These are phyloP conservation scores for Penicillium ochrochloron DNA, from an alignment of 495 filamentous ascomycete species.

Conservation along the genomic window DNA sequence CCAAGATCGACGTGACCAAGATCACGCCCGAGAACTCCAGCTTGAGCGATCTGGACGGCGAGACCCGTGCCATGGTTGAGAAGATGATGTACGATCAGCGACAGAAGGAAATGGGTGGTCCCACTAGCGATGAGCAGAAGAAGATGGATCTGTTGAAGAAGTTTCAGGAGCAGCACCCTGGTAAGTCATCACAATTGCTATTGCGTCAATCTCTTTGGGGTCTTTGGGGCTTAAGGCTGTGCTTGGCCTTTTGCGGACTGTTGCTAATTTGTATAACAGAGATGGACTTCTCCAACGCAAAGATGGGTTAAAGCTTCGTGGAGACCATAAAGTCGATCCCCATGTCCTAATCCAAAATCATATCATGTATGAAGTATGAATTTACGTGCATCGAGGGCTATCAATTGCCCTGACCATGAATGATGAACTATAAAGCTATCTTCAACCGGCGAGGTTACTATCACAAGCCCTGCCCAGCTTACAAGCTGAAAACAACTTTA, in stretches of 20 bases:
- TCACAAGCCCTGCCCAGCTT: neutral
- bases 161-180: slow-evolving; percentile 84
- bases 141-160: slow-evolving; percentile 91
- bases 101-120: slow-evolving; percentile 91
- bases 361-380: slow-evolving; percentile 37
- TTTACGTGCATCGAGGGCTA: slow-evolving; percentile 20
- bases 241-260: neutral
- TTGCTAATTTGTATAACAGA: slow-evolving; percentile 39
- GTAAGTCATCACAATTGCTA: slow-evolving; percentile 66
- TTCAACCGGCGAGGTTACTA: neutral
- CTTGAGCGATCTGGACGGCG: slow-evolving; percentile 88
- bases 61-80: slow-evolving; percentile 98
- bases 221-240: neutral
- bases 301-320: slow-evolving; percentile 39
- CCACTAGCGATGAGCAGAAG: slow-evolving; percentile 88
- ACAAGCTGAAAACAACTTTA: neutral
- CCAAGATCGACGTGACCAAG: slow-evolving; percentile 89
- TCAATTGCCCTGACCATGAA: slow-evolving; percentile 13
- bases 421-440: slow-evolving; percentile 23
- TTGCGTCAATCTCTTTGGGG: neutral
- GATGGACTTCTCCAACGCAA: slow-evolving; percentile 55
- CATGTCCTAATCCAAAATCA: slow-evolving; percentile 5
- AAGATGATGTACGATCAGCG: slow-evolving; percentile 99
- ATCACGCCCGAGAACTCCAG: slow-evolving; percentile 92
- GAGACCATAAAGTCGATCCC: neutral